A percentile compares a stretch with the other conserved stretches of the same genome.
Conservation (phyloP, 768 basidiomycete genomes). For the Tylopilus plumbeoviolaceoides region DNA sequence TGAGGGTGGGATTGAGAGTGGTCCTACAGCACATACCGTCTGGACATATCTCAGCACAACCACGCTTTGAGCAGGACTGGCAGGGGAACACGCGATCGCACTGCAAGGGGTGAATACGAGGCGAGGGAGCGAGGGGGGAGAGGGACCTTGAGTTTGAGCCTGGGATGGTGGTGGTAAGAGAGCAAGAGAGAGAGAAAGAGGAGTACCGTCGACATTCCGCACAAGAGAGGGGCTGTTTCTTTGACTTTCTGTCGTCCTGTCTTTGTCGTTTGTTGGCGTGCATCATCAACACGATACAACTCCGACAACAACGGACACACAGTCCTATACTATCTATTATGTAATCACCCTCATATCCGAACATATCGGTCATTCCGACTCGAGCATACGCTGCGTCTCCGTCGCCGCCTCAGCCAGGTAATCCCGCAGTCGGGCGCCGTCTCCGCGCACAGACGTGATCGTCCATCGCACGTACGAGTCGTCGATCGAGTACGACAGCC, state of each 20-base stretch:
- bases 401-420: slow-evolving; percentile 79
- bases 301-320: slow-evolving; percentile 26
- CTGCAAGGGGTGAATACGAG: slow-evolving; percentile 27
- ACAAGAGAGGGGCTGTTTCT: slow-evolving; percentile 51
- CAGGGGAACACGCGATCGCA: slow-evolving; percentile 66
- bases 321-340: slow-evolving; percentile 20
- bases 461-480: slow-evolving; percentile 86
- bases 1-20: too few relatives aligned
- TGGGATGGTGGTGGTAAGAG: not conserved
- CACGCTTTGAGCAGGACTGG: slow-evolving; percentile 63
- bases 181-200: not conserved
- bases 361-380: slow-evolving; percentile 30
- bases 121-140: not conserved
- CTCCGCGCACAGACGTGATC: slow-evolving; percentile 66
- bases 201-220: slow-evolving; percentile 55
- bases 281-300: slow-evolving; percentile 14
- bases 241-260: slow-evolving; percentile 29
- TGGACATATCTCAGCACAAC: slow-evolving; percentile 60
- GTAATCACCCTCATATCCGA: slow-evolving; percentile 22
- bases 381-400: slow-evolving; percentile 60
- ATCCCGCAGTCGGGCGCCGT: slow-evolving; percentile 54
- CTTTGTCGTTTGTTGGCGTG: slow-evolving; percentile 42
- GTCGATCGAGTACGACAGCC: slow-evolving; percentile 86
- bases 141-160: slow-evolving; percentile 56
- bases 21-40: slow-evolving; percentile 51